These are phyloP conservation scores for Acacia confusa DNA, from an alignment of 306 rosid species.

Conservation along the genomic window DNA sequence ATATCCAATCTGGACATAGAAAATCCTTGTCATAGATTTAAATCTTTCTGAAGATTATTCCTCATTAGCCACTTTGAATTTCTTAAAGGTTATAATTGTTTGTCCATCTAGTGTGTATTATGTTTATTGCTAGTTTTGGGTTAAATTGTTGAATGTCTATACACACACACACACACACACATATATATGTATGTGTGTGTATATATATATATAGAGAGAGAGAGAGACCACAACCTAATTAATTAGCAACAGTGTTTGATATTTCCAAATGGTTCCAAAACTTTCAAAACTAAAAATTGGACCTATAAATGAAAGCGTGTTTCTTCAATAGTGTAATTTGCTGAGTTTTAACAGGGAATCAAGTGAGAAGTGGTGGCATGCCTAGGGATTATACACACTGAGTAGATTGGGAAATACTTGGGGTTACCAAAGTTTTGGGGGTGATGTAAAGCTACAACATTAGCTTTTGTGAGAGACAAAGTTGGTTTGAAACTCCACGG, in stretches of 20 bases:
- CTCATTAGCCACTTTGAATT: neutral
- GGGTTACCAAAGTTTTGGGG: too few species aligned
- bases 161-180: neutral
- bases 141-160: neutral
- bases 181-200: too few species aligned
- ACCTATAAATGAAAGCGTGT: neutral
- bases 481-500: too few species aligned
- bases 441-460: too few species aligned
- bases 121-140: neutral
- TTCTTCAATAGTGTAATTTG: neutral
- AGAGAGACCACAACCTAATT: neutral
- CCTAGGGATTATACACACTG: too few species aligned
- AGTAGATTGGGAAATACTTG: too few species aligned
- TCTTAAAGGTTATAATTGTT: neutral
- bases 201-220: too few species aligned
- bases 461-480: too few species aligned
- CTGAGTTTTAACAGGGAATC: neutral
- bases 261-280: neutral
- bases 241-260: neutral
- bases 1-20: neutral
- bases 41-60: neutral
- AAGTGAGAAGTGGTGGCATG: too few species aligned
- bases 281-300: neutral
- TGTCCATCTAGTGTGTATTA: neutral
- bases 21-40: neutral